phyloP scores from a whole-genome alignment of 2,329 filamentous ascomycete genomes.

The Penicillium concentricum region DNA sequence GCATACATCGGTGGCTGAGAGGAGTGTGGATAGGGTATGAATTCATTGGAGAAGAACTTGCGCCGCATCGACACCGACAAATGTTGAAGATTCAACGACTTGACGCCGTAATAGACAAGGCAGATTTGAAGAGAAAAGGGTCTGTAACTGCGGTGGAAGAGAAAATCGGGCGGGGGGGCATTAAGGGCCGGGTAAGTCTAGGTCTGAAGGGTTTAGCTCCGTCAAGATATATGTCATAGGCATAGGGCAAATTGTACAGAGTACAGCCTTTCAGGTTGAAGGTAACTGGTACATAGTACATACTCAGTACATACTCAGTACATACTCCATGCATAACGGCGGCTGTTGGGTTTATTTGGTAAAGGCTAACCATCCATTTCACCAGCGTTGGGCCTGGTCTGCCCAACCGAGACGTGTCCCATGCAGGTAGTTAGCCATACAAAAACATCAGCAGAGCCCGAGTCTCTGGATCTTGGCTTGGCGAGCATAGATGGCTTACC shows the following conservation, averaged over 20 bases:
- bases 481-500: slow-evolving; percentile 30
- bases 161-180: slow-evolving; percentile 17
- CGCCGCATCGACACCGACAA: slow-evolving; percentile 27
- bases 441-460: slow-evolving; percentile 27
- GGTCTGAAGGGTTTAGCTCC: slow-evolving; percentile 35
- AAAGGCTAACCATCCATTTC: slow-evolving; percentile 21
- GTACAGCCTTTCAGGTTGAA: too few species aligned
- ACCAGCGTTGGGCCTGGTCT: slow-evolving; percentile 20
- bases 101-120: slow-evolving; percentile 36
- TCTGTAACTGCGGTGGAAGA: slow-evolving; percentile 28
- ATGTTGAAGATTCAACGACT: slow-evolving; percentile 25
- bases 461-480: slow-evolving; percentile 35
- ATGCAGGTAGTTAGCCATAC: slow-evolving; percentile 13
- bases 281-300: too few species aligned
- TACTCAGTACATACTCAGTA: too few species aligned
- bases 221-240: slow-evolving; percentile 20
- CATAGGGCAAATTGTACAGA: background rate
- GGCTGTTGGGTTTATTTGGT: slow-evolving; percentile 15
- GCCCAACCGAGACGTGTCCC: slow-evolving; percentile 21
- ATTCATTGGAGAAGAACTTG: slow-evolving; percentile 28
- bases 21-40: slow-evolving; percentile 22
- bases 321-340: slow-evolving; percentile 13
- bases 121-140: slow-evolving; percentile 31
- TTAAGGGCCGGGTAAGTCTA: slow-evolving; percentile 22
- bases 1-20: slow-evolving; percentile 33